Evolutionary conservation across 108 stramenopile species (phyloP), one percentile per base, ranked within the genome.

Genomic region (Pseudonitzschia multiseries): DNA sequence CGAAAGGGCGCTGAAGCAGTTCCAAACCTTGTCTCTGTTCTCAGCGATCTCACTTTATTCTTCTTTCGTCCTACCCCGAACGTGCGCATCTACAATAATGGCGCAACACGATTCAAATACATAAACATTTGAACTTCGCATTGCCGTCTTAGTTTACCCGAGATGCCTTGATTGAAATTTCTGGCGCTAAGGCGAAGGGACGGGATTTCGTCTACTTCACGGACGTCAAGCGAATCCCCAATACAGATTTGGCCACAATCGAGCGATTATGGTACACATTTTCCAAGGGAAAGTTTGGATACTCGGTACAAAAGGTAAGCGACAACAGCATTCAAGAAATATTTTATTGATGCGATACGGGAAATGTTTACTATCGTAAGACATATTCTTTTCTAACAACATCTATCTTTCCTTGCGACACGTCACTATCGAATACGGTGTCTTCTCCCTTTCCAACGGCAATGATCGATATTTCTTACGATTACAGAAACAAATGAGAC

Each of bases 171-270:
- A 97, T 98, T 61, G 82, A 71, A 36, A 83, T 97, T 43, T 92
- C 96, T 28, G 97, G 97, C 33, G 85, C 87, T 57, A 91, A 93
- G 59, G 94, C 74, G 17, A 86, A 85, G 68, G 94, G 93, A 41
- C 86, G 96, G n/a, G 85, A 89, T 68, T 98, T 96, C 80, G 98
- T 98, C 27, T 98, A 98, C 79, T 98, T 92, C 76, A 98, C 98
- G 14, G 96, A 98, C 80, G 98, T 97, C 10, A 95, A 96, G 78
- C 76, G 84, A 54, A 96, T 98, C 54, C 95, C 93, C 10, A 81
- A 73, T 53, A 94, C 86, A 20, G 98, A 97, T 75, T 70, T 98
- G 40, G 97, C 95, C 13, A 97, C 98, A 14, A 97, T 98, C 33
- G 98, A 98, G 80, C 81, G 92, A 56, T 84, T 98, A 52, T 98